A percentile compares a stretch with the other conserved stretches of the same genome.
phyloP scores from a whole-genome alignment of 148 eudicot genomes.

The Camellia lanceoleosa region DNA sequence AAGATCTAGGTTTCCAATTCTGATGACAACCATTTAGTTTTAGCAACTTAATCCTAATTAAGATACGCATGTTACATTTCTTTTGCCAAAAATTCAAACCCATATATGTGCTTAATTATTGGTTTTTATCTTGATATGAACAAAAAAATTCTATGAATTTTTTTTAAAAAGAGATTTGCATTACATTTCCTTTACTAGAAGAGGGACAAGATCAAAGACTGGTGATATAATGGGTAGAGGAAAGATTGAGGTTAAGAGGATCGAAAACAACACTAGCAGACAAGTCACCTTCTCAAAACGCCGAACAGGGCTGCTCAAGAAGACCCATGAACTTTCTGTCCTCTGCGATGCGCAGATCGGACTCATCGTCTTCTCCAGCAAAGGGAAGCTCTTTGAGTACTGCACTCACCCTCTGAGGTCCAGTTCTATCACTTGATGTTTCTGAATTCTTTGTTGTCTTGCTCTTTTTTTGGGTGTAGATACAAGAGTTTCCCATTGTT shows the following conservation, averaged over 20 bases:
- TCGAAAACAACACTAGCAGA: slow-evolving; percentile 77
- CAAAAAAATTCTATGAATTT: not conserved
- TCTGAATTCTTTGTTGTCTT: no score
- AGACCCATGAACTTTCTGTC: slow-evolving; percentile 69
- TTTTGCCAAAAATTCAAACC: not conserved
- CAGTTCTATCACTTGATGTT: not conserved
- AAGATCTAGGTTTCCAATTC: slow-evolving; percentile 4
- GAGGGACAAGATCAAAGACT: not conserved
- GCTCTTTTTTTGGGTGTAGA: not conserved
- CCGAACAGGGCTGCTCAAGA: slow-evolving; percentile 67
- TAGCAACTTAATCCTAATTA: slow-evolving; percentile 10
- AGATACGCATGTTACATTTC: not conserved
- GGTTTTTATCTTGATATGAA: not conserved
- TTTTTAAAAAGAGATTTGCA: not conserved
- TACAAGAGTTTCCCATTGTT: not conserved
- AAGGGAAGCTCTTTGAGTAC: slow-evolving; percentile 66
- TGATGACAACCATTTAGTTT: not conserved
- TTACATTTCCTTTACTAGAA: not conserved
- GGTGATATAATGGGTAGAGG: slow-evolving; percentile 68
- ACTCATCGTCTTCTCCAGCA: slow-evolving; percentile 74
- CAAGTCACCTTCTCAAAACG: slow-evolving; percentile 87
- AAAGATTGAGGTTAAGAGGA: slow-evolving; percentile 70
- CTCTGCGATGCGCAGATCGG: slow-evolving; percentile 86
- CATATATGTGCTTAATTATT: not conserved
- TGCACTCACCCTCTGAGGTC: slow-evolving; percentile 46